Base-by-base conservation (phyloP, 805 yeast genomes). In the Schwanniomyces yamadae region DNA sequence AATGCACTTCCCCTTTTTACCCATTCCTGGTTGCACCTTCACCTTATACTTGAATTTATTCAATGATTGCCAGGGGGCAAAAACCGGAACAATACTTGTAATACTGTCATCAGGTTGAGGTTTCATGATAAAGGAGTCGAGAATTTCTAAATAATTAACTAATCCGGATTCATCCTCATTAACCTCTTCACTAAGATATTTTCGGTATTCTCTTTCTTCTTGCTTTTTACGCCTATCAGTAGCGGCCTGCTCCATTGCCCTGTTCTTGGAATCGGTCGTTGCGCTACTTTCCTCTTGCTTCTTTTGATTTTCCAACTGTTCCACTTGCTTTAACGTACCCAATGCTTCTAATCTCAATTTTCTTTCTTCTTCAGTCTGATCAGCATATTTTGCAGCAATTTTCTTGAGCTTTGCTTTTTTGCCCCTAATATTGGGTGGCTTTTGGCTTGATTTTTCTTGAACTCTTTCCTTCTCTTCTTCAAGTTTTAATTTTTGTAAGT, bases 301-400 rank as follows among this genome's bases (percentile, higher is more conserved):
- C 18, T 35, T 48, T 15, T 40, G 36, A 17, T 40, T 42, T 31
- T 49, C 45, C 33, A 46, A 48, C 23, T 42, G 52, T 33, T 73
- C 66, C 4, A 62, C 63, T 44, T 77, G 80, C 46, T 87, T 88
- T 52, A 86, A 66, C 0, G 95, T 85, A 4, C 98, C 98, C 27
- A 91, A 63, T 2, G 84, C 85, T 40, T 83, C 79, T 84, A 91
- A 79, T 45, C 95, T 73, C 38, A 82, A 49, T 30, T 61, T 50
- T 37, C 89, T 75, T 50, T 91, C 98, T 38, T 85, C 93, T 34
- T 87, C 96, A 55, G 91, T 98, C 61, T 91, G 98, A 41, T 84
- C 89, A 3, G 81, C 87, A 52, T 91, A 91, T 53, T 90, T 91
- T 41, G 76, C 71, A 26, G 82, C 82, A 37, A 88, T 84, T 53